Conservation (phyloP, 768 basidiomycete genomes). For the Clitopilus passeckerianus region DNA sequence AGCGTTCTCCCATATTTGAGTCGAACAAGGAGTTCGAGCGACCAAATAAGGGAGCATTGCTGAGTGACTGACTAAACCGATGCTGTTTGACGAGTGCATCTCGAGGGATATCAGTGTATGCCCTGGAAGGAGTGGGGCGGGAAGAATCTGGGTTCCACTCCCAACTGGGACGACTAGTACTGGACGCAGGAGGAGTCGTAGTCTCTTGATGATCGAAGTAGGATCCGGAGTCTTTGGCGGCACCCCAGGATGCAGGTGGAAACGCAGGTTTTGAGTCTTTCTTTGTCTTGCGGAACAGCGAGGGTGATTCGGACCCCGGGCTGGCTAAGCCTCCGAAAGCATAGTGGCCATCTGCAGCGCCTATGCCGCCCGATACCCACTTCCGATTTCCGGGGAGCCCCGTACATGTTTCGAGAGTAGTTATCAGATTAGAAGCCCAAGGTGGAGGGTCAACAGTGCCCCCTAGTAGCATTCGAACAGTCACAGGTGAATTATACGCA, state of each 20-base stretch:
- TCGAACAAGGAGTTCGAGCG: slow-evolving; percentile 5
- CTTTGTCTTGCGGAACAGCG: slow-evolving; percentile 40
- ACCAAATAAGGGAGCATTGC: slow-evolving; percentile 13
- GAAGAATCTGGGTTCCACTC: slow-evolving; percentile 17
- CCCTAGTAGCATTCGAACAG: slow-evolving; percentile 74
- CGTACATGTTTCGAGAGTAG: slow-evolving; percentile 68
- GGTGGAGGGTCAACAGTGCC: slow-evolving; percentile 69
- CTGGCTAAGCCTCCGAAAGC: slow-evolving; percentile 54
- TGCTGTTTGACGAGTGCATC: slow-evolving; percentile 11
- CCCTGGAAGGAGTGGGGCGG: slow-evolving; percentile 41
- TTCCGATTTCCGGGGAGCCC: slow-evolving; percentile 60
- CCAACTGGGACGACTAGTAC: slow-evolving; percentile 26
- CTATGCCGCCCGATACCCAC: slow-evolving; percentile 58
- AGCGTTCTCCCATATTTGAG: not conserved
- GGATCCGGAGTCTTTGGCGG: slow-evolving; percentile 41
- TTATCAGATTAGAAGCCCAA: slow-evolving; percentile 76
- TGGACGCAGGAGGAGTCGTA: slow-evolving; percentile 13
- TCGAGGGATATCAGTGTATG: slow-evolving; percentile 32
- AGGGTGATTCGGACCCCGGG: slow-evolving; percentile 28
- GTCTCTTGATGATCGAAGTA: slow-evolving; percentile 39
- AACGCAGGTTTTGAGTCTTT: slow-evolving; percentile 36
- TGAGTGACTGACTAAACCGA: slow-evolving; percentile 22
- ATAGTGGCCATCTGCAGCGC: slow-evolving; percentile 35
- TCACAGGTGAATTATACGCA: slow-evolving; percentile 74
- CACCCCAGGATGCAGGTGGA: slow-evolving; percentile 65